phyloP scores from a whole-genome alignment of 2,329 filamentous ascomycete species.

The Talaromyces sp. region DNA sequence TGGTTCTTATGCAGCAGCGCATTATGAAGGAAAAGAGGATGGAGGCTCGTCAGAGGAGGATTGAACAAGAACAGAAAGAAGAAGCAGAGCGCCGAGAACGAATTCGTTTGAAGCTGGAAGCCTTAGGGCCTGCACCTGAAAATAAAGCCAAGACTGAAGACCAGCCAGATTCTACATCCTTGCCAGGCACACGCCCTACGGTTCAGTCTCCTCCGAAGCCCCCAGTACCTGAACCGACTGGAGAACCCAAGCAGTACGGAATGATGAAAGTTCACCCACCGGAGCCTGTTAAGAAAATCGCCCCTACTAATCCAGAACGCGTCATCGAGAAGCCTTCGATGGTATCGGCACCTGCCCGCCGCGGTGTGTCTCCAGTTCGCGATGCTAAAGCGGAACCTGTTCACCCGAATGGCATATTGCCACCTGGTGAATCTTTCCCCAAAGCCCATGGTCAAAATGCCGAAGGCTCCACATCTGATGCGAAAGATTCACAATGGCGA shows the following conservation, averaged over 20 bases:
- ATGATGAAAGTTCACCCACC: conserved; percentile 59
- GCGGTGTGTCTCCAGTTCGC: conserved; percentile 25
- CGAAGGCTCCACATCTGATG: conserved; percentile 25
- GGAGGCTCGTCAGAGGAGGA: conserved; percentile 48
- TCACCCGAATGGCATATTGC: conserved; percentile 24
- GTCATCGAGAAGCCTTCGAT: conserved; percentile 26
- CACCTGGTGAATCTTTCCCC: conserved; percentile 17
- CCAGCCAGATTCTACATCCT: conserved; percentile 16
- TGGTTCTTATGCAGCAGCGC: conserved; percentile 52
- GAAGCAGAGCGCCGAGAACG: conserved; percentile 55
- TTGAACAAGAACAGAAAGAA: conserved; percentile 52
- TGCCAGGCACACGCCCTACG: conserved; percentile 22
- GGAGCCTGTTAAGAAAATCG: conserved; percentile 46
- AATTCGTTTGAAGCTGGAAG: conserved; percentile 52
- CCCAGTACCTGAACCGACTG: conserved; percentile 52
- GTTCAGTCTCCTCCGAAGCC: conserved; percentile 54
- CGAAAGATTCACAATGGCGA: conserved; percentile 33
- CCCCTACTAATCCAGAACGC: conserved; percentile 28
- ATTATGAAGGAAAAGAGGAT: conserved; percentile 58
- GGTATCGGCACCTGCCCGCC: conserved; percentile 21
- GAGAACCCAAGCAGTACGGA: conserved; percentile 55
- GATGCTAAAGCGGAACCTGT: conserved; percentile 20
- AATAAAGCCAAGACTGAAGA: conserved; percentile 26
- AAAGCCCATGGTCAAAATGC: conserved; percentile 15
- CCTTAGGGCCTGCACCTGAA: conserved; percentile 42